Conservation (phyloP, 2,329 filamentous ascomycete genomes). For the Diaporthe ampelina region DNA sequence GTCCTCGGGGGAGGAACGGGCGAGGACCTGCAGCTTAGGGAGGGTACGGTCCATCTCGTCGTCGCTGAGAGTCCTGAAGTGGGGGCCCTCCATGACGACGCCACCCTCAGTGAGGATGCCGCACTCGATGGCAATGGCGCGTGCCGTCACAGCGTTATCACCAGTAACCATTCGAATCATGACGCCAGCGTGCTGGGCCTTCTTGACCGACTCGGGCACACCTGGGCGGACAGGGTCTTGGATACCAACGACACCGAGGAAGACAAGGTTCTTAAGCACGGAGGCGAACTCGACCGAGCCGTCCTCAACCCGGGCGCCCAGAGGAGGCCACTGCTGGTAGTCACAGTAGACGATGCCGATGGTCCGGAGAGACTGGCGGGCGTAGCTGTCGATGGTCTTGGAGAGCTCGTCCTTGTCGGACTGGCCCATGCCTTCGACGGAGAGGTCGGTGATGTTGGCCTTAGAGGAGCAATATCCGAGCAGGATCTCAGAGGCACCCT, state of each 20-base stretch:
- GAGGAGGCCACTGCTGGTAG: slow-evolving; percentile 77
- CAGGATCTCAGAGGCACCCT: slow-evolving; percentile 71
- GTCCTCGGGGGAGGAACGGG: slow-evolving; percentile 72
- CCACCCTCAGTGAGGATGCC: slow-evolving; percentile 71
- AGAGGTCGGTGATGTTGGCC: slow-evolving; percentile 65
- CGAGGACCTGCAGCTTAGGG: slow-evolving; percentile 67
- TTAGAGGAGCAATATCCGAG: slow-evolving; percentile 60
- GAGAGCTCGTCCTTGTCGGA: slow-evolving; percentile 58
- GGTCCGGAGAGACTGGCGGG: slow-evolving; percentile 63
- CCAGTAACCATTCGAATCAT: slow-evolving; percentile 76
- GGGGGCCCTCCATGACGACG: slow-evolving; percentile 76
- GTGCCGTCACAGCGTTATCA: slow-evolving; percentile 71
- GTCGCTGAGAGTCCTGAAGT: slow-evolving; percentile 69
- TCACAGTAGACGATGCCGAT: slow-evolving; percentile 80
- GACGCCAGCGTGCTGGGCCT: slow-evolving; percentile 75
- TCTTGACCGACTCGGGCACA: slow-evolving; percentile 72
- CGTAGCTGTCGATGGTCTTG: slow-evolving; percentile 70
- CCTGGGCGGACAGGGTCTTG: slow-evolving; percentile 76
- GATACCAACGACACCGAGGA: slow-evolving; percentile 79
- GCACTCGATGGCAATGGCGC: slow-evolving; percentile 75
- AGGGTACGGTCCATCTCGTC: slow-evolving; percentile 67
- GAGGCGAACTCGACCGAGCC: slow-evolving; percentile 73
- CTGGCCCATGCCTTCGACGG: slow-evolving; percentile 1
- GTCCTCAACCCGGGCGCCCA: slow-evolving; percentile 71
- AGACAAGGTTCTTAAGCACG: slow-evolving; percentile 74